Percentiles rank a stretch among this genome's conserved stretches.
Conservation (phyloP, 78 protist species). For the slime mould (Dictyostelium discoideum) region DNA sequence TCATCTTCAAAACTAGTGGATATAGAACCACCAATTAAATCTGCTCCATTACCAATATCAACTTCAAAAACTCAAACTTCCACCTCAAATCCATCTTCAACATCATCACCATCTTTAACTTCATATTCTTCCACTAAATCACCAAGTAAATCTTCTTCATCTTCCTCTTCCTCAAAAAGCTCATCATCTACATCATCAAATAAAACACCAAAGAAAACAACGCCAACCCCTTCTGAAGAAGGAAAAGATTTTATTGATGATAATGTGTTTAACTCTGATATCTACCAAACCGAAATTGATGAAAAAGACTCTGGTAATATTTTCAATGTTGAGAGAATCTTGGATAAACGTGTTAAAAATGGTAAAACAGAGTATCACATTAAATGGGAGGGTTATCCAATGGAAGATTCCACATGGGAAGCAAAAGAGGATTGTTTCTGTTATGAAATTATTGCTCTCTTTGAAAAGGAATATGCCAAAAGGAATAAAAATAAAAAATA, state of each 20-base stretch:
- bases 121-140: neutral
- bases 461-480: neutral
- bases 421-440: slow-evolving; percentile 26
- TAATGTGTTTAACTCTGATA: neutral
- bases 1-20: neutral
- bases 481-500: neutral
- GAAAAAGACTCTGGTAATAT: neutral
- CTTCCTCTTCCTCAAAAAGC: neutral
- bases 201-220: neutral
- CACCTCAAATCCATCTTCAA: neutral
- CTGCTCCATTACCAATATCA: neutral
- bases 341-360: neutral
- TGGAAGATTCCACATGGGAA: slow-evolving; percentile 42
- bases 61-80: neutral
- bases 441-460: neutral
- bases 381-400: slow-evolving; percentile 66
- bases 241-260: neutral
- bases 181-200: neutral
- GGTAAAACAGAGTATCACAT: slow-evolving; percentile 30
- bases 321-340: slow-evolving; percentile 36
- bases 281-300: neutral
- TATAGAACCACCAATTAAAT: neutral
- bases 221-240: neutral
- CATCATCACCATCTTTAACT: neutral
- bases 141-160: neutral